Evolutionary conservation across 2,329 filamentous ascomycete genomes (phyloP), one percentile per base, ranked within the genome.

Genomic region (Pseudogymnoascus sp.): DNA sequence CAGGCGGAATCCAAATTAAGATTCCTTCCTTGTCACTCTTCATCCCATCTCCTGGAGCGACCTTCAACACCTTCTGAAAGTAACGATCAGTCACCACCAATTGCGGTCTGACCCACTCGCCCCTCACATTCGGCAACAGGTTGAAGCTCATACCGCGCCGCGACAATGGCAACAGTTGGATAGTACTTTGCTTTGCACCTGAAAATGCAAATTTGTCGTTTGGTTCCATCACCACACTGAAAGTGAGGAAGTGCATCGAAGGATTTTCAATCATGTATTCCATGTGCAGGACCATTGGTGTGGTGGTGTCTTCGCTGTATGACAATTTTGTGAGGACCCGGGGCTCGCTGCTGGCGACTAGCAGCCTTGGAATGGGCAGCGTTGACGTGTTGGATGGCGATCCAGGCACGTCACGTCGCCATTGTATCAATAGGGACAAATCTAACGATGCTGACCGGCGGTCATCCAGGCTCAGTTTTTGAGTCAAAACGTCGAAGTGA

Each of bases 151-250:
- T 80, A 0, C 81, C 83, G 55, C 90, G 82, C 64, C 93, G 80
- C 64, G 90, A 93, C 65, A 96, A 79, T 0, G 95, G 95, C 52
- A 96, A 82, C 43, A 97, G 78, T 71, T 95, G 91, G 61, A 97
- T 69, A 1, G 88, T 88, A 11, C 86, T 87, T 67, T 89, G 82
- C 77, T 97, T 97, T 1, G 90, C 81, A 0, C 95, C 95, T 6
- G 90, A 92, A 75, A 99, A 97, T 0, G 92, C 93, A 75, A 97
- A 97, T 61, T 91, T 85, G 67, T 96, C 91, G 72, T 86, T 93
- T 2, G 92, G 89, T 69, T 99, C 93, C 92, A 99, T 96, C 25
- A 82, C 86, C 59, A 97, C 75, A 31, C 90, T 92, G 76, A 99
- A 99, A 0, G 93, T 96, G 59, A 99, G 83, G 75, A 96, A 96